Base-by-base conservation (phyloP, 345 rosid species). In the Salix exigua region DNA sequence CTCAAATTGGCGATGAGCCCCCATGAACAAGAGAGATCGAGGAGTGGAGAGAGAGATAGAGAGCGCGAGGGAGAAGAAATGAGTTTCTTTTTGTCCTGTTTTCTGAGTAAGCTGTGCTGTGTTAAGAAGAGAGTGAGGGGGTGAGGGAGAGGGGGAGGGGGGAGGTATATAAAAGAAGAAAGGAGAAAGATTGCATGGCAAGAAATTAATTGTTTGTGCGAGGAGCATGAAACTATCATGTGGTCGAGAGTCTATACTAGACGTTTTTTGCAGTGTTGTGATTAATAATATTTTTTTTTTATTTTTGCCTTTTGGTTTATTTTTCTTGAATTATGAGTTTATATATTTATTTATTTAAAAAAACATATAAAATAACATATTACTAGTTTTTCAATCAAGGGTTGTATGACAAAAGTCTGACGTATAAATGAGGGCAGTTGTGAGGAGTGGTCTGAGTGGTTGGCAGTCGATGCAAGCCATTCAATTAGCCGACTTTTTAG, bases 401-500 rank as follows among this genome's bases (percentile, higher is more conserved):
- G 11, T 25, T 9, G 38, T 25, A 25, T 63, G 28, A 28, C 10
- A 64, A 16, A 2, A 9, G 51, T 71, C 61, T 66, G 66, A 55
- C 68, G 61, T 75, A 50, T 46, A 74, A 80, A 76, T 71, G 61
- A 73, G 81, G 87, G 84, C 85, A 74, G 85, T 65, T 85, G 84
- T 42, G 76, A 72, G 66, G 85, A 71, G 71, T 82, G 85, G 80
- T 72, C 76, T 25, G 61, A 83, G 91, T 90, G 51, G 92, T 86
- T 90, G 94, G 88, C 84, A 73, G 88, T 78, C 81, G 78, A 83
- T 64, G 48, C 86, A 69, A 58, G 35, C 63, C 90, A 88, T 88
- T 90, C 77, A 90, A 90, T 88, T 88, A 67, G 94, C 94, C 88
- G 81, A 76, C 86, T 23, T 86, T 86, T 71, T 81, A 63, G 88